Evolutionary conservation across 305 asterid genomes (phyloP).

Genomic region (Solanum chacoense): DNA sequence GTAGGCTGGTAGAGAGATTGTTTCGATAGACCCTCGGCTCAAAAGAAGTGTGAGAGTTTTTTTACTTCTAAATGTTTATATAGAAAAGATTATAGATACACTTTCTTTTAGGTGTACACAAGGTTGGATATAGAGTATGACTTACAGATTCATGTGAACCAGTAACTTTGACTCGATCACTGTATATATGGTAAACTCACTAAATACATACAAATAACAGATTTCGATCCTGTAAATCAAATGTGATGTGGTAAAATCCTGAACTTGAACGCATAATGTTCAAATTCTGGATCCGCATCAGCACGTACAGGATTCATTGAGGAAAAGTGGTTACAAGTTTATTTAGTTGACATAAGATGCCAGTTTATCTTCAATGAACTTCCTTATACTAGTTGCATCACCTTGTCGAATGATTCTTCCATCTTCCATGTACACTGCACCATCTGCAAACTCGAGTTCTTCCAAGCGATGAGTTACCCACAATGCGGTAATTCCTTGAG

Average conservation of each 20-base stretch:
- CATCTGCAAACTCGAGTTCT: conserved; percentile 85
- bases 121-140: not conserved
- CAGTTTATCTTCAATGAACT: conserved; percentile 49
- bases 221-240: not conserved
- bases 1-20: not conserved
- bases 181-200: not conserved
- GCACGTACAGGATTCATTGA: not conserved
- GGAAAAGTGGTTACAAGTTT: not conserved
- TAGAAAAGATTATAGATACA: not conserved
- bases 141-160: not conserved
- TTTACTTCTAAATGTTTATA: not conserved
- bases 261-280: not conserved
- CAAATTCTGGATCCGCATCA: not conserved
- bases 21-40: too few species aligned
- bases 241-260: not conserved
- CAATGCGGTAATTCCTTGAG: conserved; percentile 64
- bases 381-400: conserved; percentile 34
- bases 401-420: conserved; percentile 60
- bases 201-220: not conserved
- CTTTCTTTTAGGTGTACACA: not conserved
- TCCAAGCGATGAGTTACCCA: conserved; percentile 95
- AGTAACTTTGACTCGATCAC: not conserved
- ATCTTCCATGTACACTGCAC: conserved; percentile 85
- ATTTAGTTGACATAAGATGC: conserved; percentile 25
- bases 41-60: not conserved